phyloP scores from a whole-genome alignment of 441 rosid species.

The Erodium trifolium region DNA sequence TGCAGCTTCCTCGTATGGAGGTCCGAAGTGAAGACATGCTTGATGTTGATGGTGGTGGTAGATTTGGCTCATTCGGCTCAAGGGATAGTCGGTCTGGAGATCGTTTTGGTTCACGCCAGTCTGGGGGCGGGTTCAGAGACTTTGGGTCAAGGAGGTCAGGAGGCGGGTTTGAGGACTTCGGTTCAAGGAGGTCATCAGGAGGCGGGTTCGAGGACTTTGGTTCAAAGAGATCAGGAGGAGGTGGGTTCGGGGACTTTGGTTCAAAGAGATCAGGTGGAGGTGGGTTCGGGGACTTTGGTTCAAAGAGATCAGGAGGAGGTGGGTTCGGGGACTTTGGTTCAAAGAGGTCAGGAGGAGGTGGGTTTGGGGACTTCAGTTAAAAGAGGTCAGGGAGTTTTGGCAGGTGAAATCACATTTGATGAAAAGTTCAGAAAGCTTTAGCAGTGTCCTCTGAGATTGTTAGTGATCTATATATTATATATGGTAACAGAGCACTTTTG shows the following conservation, averaged over 20 bases:
- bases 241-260: constrained; percentile 27
- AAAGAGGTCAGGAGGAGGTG: background rate
- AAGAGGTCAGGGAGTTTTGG: background rate
- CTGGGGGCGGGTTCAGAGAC: constrained; percentile 29
- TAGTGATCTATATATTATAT: no score
- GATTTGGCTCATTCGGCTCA: constrained; percentile 33
- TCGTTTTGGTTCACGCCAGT: constrained; percentile 25
- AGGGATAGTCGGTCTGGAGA: constrained; percentile 30
- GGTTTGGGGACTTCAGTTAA: background rate
- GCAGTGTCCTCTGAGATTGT: background rate
- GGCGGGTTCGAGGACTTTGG: no score
- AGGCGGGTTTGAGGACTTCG: background rate
- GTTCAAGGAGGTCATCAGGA: no score
- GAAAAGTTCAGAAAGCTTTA: background rate
- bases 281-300: constrained; percentile 27
- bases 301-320: constrained; percentile 12
- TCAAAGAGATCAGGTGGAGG: constrained; percentile 21
- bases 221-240: constrained; percentile 16
- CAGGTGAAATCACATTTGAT: background rate
- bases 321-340: constrained; percentile 25
- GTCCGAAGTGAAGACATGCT: constrained; percentile 42
- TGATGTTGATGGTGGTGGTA: constrained; percentile 37
- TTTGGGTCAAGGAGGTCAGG: constrained; percentile 26
- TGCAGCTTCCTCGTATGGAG: constrained; percentile 69
- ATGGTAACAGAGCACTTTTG: background rate